Evolutionary conservation across 768 basidiomycete species (phyloP), one percentile per base, ranked within the genome.

Genomic region (Amanita rubescens): DNA sequence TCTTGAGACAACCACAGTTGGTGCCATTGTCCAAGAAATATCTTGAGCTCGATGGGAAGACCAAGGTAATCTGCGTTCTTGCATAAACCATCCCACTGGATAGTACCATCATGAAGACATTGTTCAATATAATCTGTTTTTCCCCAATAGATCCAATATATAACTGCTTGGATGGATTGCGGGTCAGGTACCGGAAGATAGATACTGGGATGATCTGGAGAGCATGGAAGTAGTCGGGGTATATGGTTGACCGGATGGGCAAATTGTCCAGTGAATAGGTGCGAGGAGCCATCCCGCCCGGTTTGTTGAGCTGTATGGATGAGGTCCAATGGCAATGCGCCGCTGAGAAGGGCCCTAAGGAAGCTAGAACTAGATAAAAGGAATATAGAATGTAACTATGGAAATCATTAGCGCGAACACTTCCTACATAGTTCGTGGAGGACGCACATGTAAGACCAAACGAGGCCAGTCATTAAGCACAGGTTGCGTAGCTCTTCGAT

Each of bases 31-130:
- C 85, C 82, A 45, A 93, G 73, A 62, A 87, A 87, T 14, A 83
- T 67, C 65, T 90, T 92, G 67, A 94, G 81, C 41, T 87, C 84
- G 15, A 81, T 70, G 49, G 81, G 75, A 57, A 94, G 76, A 17
- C 82, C 85, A 46, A 95, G 83, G 63, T 90, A 94, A 64, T 94
- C 91, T 63, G 87, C 90, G 65, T 94, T 95, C 55, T 86, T 82
- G 17, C 89, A 89, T 56, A 94, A 73, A 25, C 89, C 90, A 60
- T 93, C 87, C 92, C 91, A 94, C 44, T 80, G 79, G 42, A 91
- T 75, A 49, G 74, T 66, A 17, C 85, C 82, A 17, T 73, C 69
- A 56, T 80, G 77, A 11, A 95, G 78, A 38, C 79, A 83, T 20
- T 80, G 74, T 61, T 86, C 80, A 60, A 95, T 84, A 51, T 74